Base-by-base conservation (phyloP, 2,329 filamentous ascomycete genomes). In the Aureobasidium sp. region DNA sequence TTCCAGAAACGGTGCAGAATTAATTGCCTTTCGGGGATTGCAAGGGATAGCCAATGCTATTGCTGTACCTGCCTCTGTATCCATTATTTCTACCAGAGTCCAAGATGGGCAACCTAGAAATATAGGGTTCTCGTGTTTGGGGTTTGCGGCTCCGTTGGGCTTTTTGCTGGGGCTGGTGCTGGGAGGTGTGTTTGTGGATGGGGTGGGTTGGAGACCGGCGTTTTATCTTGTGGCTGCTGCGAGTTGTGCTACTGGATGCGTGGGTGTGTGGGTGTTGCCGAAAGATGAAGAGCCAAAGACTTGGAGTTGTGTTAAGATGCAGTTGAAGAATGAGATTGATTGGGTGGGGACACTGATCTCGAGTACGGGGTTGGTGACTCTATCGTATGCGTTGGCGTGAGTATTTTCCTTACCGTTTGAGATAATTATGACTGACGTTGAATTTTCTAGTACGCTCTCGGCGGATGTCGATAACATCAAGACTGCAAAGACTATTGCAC, bases 91-190 rank as follows among this genome's bases (percentile, higher is more conserved):
- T 0, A 78, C 79, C 0, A 73, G 72, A 29, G 75, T 75, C 1
- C 76, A 81, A 21, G 75, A 79, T 0, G 81, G 81, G 0, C 75
- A 75, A 63, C 68, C 72, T 14, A 73, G 81, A 3, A 82, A 84
- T 63, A 70, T 82, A 7, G 80, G 76, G 0, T 82, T 83, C 64
- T 76, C 79, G 0, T 76, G 73, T 9, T 70, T 82, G 64, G 80
- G 81, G 1, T 73, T 75, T 10, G 76, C 76, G 1, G 78, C 81
- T 61, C 79, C 80, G 0, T 64, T 83, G 9, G 82, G 81, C 0
- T 83, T 81, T 61, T 75, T 74, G 0, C 62, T 82, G 0, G 81
- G 82, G 0, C 71, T 84, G 3, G 74, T 79, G 0, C 70, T 84
- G 3, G 78, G 79, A 32, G 80, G 81, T 61, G 63, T 82, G 1